Percentiles rank a stretch among this genome's conserved stretches.
Conservation (phyloP, 2,329 filamentous ascomycete species). For the Cryphonectria radicalis region DNA sequence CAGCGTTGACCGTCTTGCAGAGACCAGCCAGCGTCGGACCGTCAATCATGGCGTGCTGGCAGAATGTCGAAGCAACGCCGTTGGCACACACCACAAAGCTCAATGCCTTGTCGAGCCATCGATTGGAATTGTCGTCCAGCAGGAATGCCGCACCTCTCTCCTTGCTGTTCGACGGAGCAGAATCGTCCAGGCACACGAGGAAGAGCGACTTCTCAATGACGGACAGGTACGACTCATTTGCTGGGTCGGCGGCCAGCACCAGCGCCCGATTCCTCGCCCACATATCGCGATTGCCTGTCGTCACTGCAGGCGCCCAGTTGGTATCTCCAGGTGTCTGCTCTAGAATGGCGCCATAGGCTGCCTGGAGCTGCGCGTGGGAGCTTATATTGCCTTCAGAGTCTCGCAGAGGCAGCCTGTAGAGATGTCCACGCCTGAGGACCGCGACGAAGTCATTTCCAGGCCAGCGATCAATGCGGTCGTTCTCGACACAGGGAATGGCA, state of each 20-base stretch:
- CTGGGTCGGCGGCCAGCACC: constrained; percentile 22
- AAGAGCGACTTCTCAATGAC: constrained; percentile 34
- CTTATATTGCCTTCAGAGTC: constrained; percentile 10
- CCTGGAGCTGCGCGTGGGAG: constrained; percentile 25
- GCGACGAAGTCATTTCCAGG: constrained; percentile 33
- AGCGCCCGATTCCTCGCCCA: constrained; percentile 33
- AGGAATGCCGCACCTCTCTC: constrained; percentile 29
- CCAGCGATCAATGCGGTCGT: constrained; percentile 33
- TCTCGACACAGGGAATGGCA: background rate
- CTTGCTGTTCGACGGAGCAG: constrained; percentile 27
- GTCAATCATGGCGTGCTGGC: constrained; percentile 34
- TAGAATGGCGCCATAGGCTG: constrained; percentile 33
- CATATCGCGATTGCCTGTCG: constrained; percentile 32
- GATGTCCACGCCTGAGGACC: constrained; percentile 34
- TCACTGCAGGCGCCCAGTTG: constrained; percentile 30
- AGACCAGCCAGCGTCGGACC: constrained; percentile 27
- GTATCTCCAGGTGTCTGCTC: background rate
- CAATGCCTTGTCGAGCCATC: constrained; percentile 36
- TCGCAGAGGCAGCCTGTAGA: constrained; percentile 34
- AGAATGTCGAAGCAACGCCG: constrained; percentile 31
- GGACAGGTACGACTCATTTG: constrained; percentile 30
- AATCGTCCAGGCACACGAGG: constrained; percentile 35
- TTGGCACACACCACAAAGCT: constrained; percentile 34
- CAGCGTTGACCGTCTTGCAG: constrained; percentile 24
- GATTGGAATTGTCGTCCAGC: constrained; percentile 33